A percentile compares a stretch with the other conserved stretches of the same genome.
Conservation (phyloP, 257 asterid species). For the Jasminum sambac region DNA sequence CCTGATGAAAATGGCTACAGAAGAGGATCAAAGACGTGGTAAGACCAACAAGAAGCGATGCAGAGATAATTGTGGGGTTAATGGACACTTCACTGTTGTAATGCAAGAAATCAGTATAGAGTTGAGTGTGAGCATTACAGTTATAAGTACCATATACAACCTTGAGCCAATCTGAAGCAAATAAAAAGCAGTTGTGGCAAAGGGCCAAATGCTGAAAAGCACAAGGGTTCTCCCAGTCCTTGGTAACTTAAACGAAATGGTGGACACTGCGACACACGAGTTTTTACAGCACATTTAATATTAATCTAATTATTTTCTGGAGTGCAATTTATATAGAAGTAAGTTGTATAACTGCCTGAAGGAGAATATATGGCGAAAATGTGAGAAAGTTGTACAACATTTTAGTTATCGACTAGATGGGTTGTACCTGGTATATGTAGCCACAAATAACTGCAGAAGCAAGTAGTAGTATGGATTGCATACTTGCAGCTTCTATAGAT, state of each 20-base stretch:
- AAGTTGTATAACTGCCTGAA: not conserved
- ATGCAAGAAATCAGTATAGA: slow-evolving; percentile 18
- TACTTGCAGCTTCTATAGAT: slow-evolving; percentile 63
- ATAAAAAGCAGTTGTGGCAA: slow-evolving; percentile 85
- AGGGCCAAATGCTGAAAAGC: slow-evolving; percentile 96
- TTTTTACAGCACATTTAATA: not conserved
- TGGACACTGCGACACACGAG: slow-evolving; percentile 62
- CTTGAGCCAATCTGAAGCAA: slow-evolving; percentile 72
- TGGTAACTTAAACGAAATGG: slow-evolving; percentile 85
- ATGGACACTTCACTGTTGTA: slow-evolving; percentile 52
- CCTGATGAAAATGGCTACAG: slow-evolving; percentile 98
- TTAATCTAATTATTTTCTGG: not conserved
- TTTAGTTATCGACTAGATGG: slow-evolving; percentile 1
- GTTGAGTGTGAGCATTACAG: slow-evolving; percentile 15
- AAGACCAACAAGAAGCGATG: slow-evolving; percentile 82
- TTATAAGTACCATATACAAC: slow-evolving; percentile 29
- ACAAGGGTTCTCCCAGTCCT: slow-evolving; percentile 90
- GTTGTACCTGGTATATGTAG: slow-evolving; percentile 74
- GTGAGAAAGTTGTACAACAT: not conserved
- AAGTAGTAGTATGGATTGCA: slow-evolving; percentile 53
- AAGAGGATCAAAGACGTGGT: slow-evolving; percentile 86
- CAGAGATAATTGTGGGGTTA: slow-evolving; percentile 58
- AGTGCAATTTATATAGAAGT: not conserved
- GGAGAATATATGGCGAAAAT: not conserved
- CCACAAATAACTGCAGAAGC: slow-evolving; percentile 71